Percentiles rank a stretch among this genome's conserved stretches.
Conservation (phyloP, 148 eudicot species). For the Polygonum aviculare region DNA sequence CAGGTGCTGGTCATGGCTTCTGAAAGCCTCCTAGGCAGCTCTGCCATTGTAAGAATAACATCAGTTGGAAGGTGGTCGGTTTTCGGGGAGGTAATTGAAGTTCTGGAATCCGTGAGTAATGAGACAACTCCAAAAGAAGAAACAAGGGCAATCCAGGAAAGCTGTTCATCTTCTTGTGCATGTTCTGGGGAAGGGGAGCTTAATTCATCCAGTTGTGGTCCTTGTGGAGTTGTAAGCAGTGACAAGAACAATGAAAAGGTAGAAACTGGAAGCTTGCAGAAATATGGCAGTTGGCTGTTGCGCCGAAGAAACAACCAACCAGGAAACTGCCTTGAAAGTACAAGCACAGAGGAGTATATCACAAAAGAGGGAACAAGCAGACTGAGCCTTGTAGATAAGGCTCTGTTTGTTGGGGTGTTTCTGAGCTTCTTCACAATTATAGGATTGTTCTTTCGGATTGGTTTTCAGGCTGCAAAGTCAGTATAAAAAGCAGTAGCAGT, state of each 20-base stretch:
- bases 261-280: conserved; percentile 18
- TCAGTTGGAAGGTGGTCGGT: conserved; percentile 97
- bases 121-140: conserved; percentile 15
- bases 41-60: conserved; percentile 68
- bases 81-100: conserved; percentile 78
- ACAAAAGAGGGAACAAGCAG: background rate
- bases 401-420: conserved; percentile 47
- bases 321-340: conserved; percentile 16
- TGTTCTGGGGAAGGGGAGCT: conserved; percentile 41
- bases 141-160: conserved; percentile 17
- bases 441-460: conserved; percentile 25
- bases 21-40: conserved; percentile 67
- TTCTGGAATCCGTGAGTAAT: conserved; percentile 21
- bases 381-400: conserved; percentile 42
- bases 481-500: background rate
- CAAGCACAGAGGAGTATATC: conserved; percentile 16
- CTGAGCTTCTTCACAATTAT: conserved; percentile 46
- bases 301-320: conserved; percentile 30
- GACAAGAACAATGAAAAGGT: background rate
- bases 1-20: conserved; percentile 74
- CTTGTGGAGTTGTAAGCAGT: conserved; percentile 14
- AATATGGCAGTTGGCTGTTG: conserved; percentile 28
- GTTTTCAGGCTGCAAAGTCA: background rate
- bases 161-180: conserved; percentile 36
- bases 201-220: conserved; percentile 43